A percentile compares a stretch with the other conserved stretches of the same genome.
Evolutionary conservation across 129 eudicot genomes (phyloP).

Genomic region (Pittosporum tobira): DNA sequence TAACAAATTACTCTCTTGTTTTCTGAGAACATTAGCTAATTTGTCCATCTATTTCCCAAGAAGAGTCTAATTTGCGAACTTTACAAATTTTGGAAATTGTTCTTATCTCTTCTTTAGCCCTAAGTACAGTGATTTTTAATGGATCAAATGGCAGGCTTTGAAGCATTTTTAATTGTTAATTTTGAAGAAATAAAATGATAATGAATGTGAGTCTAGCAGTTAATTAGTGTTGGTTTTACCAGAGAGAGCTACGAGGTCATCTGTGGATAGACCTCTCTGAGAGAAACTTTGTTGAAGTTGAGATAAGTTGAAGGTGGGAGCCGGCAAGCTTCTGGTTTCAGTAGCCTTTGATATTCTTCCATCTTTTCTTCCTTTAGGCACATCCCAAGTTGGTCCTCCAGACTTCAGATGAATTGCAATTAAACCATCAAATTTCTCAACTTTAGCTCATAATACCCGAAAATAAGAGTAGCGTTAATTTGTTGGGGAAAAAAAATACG

Average conservation of each 20-base stretch:
- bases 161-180: neutral
- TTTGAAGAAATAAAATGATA: too few relatives aligned
- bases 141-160: neutral
- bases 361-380: slow-evolving; percentile 80
- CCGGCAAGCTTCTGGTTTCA: slow-evolving; percentile 57
- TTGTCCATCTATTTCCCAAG: too few relatives aligned
- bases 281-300: slow-evolving; percentile 70
- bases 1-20: neutral
- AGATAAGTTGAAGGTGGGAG: slow-evolving; percentile 60
- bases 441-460: neutral
- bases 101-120: too few relatives aligned
- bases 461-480: too few relatives aligned
- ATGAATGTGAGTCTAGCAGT: neutral
- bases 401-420: slow-evolving; percentile 22
- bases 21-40: neutral
- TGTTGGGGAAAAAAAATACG: too few relatives aligned
- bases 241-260: slow-evolving; percentile 74
- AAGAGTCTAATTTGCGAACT: too few relatives aligned
- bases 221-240: slow-evolving; percentile 23
- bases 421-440: neutral
- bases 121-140: too few relatives aligned
- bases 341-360: slow-evolving; percentile 72
- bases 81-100: too few relatives aligned
- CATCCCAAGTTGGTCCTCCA: slow-evolving; percentile 83
- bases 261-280: slow-evolving; percentile 60